These are phyloP conservation scores for Pseudocercospora fijiensis DNA, from an alignment of 2,329 filamentous ascomycete genomes.

Conservation along the genomic window DNA sequence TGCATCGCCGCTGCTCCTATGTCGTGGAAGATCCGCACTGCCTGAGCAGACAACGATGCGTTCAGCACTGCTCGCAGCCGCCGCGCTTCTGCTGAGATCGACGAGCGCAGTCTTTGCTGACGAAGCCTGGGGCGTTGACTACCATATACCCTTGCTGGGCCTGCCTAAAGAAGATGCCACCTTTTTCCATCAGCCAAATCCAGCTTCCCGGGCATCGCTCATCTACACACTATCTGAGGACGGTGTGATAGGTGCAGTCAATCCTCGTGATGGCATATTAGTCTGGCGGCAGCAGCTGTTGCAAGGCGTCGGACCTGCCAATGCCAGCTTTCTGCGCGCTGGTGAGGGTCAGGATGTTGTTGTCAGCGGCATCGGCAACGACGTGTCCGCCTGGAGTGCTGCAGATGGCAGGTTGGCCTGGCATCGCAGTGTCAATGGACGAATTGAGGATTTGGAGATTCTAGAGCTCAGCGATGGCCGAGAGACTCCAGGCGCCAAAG, in stretches of 20 bases:
- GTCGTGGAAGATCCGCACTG: not conserved
- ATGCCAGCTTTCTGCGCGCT: conserved; percentile 59
- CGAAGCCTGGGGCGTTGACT: conserved; percentile 89
- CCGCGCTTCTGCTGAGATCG: conserved; percentile 50
- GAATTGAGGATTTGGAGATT: conserved; percentile 70
- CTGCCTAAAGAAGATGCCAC: conserved; percentile 78
- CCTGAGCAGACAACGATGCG: conserved; percentile 23
- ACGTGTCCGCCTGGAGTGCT: conserved; percentile 79
- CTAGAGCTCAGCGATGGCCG: conserved; percentile 63
- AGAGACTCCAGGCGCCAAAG: conserved; percentile 53
- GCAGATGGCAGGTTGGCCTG: conserved; percentile 76
- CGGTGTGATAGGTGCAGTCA: conserved; percentile 79
- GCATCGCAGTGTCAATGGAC: conserved; percentile 60
- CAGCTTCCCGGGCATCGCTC: conserved; percentile 79
- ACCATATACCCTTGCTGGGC: conserved; percentile 86
- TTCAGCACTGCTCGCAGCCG: conserved; percentile 30
- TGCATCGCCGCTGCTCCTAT: not conserved
- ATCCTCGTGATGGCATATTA: conserved; percentile 78
- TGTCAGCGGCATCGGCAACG: conserved; percentile 67
- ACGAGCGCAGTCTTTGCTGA: conserved; percentile 76
- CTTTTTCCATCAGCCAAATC: conserved; percentile 88
- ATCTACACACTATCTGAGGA: conserved; percentile 89
- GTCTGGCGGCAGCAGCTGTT: conserved; percentile 81
- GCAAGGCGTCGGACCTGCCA: conserved; percentile 36
- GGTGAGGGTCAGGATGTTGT: conserved; percentile 77